These are phyloP conservation scores for Neurospora sp. DNA, from an alignment of 495 filamentous ascomycete species.

Conservation along the genomic window DNA sequence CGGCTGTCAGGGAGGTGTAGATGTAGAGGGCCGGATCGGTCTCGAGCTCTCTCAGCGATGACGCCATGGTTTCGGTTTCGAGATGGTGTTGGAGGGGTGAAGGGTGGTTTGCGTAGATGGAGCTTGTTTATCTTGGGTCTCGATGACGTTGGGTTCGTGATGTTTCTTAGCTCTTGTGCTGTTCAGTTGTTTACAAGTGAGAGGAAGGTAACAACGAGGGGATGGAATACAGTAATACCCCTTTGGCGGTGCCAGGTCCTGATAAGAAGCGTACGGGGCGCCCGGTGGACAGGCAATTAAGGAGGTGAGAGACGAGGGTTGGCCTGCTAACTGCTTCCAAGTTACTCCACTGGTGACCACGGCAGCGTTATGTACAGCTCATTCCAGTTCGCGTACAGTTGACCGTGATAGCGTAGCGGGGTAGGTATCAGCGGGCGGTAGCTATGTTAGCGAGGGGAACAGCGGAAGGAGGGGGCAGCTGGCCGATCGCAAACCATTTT, in stretches of 20 bases:
- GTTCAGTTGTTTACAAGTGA: neutral
- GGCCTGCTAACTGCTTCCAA: neutral
- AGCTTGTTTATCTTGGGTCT: neutral
- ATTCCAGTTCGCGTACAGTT: neutral
- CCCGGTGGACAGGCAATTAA: neutral
- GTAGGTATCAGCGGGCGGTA: neutral
- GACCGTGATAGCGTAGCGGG: neutral
- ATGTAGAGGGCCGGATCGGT: slow-evolving; percentile 76
- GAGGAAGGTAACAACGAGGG: neutral
- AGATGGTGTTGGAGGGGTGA: neutral
- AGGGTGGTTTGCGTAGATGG: neutral
- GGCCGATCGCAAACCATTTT: neutral
- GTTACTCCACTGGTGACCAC: neutral
- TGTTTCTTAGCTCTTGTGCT: neutral
- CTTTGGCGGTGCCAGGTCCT: neutral
- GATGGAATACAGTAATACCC: neutral
- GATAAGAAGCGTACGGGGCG: neutral
- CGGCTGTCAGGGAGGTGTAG: slow-evolving; percentile 90
- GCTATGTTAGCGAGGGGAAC: neutral
- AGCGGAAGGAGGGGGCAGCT: neutral
- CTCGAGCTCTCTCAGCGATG: neutral
- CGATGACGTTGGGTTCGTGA: neutral
- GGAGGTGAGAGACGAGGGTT: neutral
- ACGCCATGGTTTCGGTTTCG: neutral
- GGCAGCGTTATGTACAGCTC: neutral